Evolutionary conservation across 23 red algal species (phyloP).

Genomic region (Agarophyton chilense): DNA sequence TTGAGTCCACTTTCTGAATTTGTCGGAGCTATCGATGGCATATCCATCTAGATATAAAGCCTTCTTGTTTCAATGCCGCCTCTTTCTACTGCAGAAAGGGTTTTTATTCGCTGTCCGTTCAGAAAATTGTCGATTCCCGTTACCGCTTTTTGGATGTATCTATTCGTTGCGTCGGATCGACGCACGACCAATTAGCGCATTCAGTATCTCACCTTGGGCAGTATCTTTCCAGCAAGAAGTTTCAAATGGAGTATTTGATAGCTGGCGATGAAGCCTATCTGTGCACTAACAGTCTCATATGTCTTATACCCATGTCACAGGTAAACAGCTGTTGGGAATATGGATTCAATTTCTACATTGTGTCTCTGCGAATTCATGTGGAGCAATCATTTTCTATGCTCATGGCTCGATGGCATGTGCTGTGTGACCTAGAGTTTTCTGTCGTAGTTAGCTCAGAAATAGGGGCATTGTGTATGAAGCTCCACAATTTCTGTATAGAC

Average conservation of each 20-base stretch:
- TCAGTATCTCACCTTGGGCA: neutral
- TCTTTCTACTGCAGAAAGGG: slow-evolving; percentile 13
- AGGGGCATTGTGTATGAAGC: no score
- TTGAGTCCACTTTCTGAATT: neutral
- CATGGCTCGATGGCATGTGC: neutral
- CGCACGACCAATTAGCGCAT: slow-evolving; percentile 6
- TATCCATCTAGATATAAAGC: slow-evolving; percentile 8
- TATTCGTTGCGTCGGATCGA: no score
- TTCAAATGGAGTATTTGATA: slow-evolving; percentile 8
- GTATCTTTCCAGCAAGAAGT: neutral
- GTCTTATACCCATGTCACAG: neutral
- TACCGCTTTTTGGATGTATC: neutral
- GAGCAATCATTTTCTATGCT: slow-evolving; percentile 20
- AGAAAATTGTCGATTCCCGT: slow-evolving; percentile 12
- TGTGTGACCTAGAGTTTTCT: neutral
- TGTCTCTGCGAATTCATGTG: neutral
- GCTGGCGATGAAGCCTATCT: slow-evolving; percentile 20
- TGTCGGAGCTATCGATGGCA: slow-evolving; percentile 18
- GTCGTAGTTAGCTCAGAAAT: neutral
- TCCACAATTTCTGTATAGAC: no score
- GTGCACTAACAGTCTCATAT: slow-evolving; percentile 7
- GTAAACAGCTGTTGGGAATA: neutral
- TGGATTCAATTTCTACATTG: neutral
- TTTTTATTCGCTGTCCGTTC: neutral
- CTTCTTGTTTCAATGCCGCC: neutral